A percentile compares a stretch with the other conserved stretches of the same genome.
Conservation (phyloP, 768 basidiomycete species). For the Pulveroboletus frians region DNA sequence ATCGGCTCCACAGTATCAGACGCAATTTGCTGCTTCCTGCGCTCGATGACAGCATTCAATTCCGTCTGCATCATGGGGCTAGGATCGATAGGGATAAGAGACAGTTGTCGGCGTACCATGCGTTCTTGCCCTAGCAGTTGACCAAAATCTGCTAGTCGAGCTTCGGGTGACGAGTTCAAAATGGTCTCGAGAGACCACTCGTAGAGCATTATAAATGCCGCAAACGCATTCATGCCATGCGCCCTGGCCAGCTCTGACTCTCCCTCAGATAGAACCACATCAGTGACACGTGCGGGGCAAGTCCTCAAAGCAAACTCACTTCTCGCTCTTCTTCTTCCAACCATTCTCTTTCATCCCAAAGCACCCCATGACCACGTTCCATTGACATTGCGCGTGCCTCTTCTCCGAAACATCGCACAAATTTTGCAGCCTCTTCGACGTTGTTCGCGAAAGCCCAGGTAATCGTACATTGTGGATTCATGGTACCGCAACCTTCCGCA, state of each 20-base stretch:
- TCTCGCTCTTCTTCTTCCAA: constrained; percentile 51
- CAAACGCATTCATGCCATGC: constrained; percentile 66
- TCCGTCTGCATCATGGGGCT: constrained; percentile 22
- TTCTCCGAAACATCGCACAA: constrained; percentile 55
- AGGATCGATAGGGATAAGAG: constrained; percentile 3
- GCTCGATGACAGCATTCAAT: constrained; percentile 36
- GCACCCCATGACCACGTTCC: constrained; percentile 31
- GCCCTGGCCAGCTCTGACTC: constrained; percentile 53
- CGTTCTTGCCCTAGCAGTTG: constrained; percentile 44
- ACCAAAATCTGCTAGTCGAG: constrained; percentile 43
- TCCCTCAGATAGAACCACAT: constrained; percentile 38
- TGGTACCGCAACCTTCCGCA: constrained; percentile 53
- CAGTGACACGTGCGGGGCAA: constrained; percentile 10
- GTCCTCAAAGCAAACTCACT: constrained; percentile 28
- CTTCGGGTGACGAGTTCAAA: constrained; percentile 45
- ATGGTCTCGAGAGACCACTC: constrained; percentile 51
- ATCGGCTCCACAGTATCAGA: constrained; percentile 9
- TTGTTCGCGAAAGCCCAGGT: constrained; percentile 59
- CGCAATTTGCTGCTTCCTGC: constrained; percentile 29
- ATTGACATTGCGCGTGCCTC: constrained; percentile 43
- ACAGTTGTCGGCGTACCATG: constrained; percentile 40
- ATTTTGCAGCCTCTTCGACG: constrained; percentile 52
- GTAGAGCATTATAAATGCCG: constrained; percentile 58
- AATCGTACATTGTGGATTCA: constrained; percentile 40
- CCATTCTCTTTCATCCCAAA: constrained; percentile 65